Evolutionary conservation across 176 grass and related monocot species (phyloP).

Genomic region (Cenchrus americanus): DNA sequence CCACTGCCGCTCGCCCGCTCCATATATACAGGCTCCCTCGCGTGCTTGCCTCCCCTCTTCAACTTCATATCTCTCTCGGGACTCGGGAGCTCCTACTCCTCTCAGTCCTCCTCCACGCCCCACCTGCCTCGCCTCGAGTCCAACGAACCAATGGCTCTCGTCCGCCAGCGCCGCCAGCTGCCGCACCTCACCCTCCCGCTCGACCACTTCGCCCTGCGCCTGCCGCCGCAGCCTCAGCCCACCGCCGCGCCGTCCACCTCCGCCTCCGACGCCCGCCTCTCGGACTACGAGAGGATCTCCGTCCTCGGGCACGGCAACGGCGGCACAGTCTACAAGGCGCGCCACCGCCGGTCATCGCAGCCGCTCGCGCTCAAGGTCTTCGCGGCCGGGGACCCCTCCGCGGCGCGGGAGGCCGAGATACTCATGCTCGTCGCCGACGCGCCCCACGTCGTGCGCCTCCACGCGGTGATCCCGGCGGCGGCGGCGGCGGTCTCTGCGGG

Average conservation of each 20-base stretch:
- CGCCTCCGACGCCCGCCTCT: constrained; percentile 43
- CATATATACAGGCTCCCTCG: constrained; percentile 19
- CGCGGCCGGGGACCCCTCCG: constrained; percentile 49
- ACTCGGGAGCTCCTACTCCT: not conserved
- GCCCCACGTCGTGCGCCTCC: constrained; percentile 68
- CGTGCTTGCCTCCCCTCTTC: not conserved
- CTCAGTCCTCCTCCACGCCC: not conserved
- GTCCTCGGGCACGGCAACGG: constrained; percentile 90
- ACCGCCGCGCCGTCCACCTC: constrained; percentile 31
- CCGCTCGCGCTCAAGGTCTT: constrained; percentile 61
- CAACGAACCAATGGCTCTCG: constrained; percentile 62
- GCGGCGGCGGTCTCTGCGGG: not conserved
- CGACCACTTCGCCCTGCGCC: constrained; percentile 41
- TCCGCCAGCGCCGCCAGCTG: constrained; percentile 68
- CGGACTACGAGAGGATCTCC: constrained; percentile 74
- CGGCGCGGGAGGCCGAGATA: constrained; percentile 70
- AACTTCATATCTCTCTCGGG: not conserved
- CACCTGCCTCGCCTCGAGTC: not conserved
- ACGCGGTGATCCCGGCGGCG: constrained; percentile 53
- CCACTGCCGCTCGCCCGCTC: not conserved
- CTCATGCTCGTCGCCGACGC: constrained; percentile 59
- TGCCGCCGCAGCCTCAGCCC: constrained; percentile 33
- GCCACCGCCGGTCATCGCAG: constrained; percentile 54
- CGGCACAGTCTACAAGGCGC: constrained; percentile 78
- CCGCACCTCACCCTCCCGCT: constrained; percentile 69